These are phyloP conservation scores for Termitomyces heimii DNA, from an alignment of 768 basidiomycete species.

Conservation along the genomic window DNA sequence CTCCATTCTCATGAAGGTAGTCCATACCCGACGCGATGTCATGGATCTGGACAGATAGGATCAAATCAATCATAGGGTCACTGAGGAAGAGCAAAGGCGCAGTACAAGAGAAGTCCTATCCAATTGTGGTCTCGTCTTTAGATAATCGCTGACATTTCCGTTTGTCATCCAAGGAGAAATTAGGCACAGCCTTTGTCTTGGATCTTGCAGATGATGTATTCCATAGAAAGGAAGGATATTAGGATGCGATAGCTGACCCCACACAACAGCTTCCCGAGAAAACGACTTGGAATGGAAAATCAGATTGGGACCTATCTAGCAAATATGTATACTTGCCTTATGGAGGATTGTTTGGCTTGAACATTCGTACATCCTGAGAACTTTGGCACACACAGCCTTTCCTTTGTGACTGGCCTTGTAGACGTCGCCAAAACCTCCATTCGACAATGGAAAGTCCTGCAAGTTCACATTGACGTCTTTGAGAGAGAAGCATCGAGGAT, in stretches of 20 bases:
- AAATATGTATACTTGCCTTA: conserved; percentile 20
- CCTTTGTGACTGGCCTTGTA: conserved; percentile 16
- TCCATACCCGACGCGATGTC: conserved; percentile 25
- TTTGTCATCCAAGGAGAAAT: conserved; percentile 34
- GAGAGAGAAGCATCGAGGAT: conserved; percentile 21
- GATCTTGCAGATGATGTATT: conserved; percentile 21
- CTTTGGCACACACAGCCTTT: conserved; percentile 20
- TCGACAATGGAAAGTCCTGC: conserved; percentile 6
- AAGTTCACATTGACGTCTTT: conserved; percentile 5
- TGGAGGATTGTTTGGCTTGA: conserved; percentile 13
- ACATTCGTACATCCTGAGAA: conserved; percentile 18
- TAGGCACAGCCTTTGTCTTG: conserved; percentile 23
- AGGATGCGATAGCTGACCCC: conserved; percentile 14
- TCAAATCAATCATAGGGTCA: conserved; percentile 1
- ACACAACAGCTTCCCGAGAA: conserved; percentile 14
- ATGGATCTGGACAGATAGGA: conserved; percentile 7
- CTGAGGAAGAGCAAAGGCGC: neutral
- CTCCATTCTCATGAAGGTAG: conserved; percentile 27
- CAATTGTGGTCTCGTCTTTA: conserved; percentile 11
- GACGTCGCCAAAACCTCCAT: conserved; percentile 24
- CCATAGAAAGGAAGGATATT: conserved; percentile 34
- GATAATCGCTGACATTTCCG: conserved; percentile 25
- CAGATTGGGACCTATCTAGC: neutral
- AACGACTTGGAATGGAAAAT: conserved; percentile 18
- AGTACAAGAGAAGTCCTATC: conserved; percentile 12